Evolutionary conservation across 163 green algal species (phyloP).

Genomic region (Scenedesmus sp.): DNA sequence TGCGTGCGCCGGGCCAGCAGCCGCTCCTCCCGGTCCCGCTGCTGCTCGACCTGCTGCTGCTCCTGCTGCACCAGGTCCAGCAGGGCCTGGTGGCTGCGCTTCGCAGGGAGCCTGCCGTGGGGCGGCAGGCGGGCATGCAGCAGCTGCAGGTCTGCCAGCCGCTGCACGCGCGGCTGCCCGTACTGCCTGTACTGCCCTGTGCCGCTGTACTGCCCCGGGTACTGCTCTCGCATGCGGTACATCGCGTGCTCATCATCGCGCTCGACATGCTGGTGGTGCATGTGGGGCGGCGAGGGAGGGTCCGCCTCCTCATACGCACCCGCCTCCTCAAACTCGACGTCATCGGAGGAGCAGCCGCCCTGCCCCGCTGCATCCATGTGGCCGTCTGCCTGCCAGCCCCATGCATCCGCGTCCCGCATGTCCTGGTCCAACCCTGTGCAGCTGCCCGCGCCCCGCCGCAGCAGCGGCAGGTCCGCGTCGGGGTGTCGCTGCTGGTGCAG

Average conservation of each 20-base stretch:
- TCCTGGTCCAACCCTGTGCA: neutral
- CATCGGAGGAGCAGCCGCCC: neutral
- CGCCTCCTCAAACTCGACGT: neutral
- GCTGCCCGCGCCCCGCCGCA: neutral
- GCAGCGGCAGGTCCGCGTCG: neutral
- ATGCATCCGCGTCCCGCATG: neutral
- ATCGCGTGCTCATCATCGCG: neutral
- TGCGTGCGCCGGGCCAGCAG: neutral
- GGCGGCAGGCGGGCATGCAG: neutral
- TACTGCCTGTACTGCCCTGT: neutral
- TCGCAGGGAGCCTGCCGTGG: neutral
- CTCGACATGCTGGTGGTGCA: neutral
- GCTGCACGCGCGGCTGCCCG: neutral
- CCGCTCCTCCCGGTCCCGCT: neutral
- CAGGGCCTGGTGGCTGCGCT: slow-evolving; percentile 4
- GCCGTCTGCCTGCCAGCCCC: neutral
- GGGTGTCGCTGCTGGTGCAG: neutral
- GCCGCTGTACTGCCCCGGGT: slow-evolving; percentile 5
- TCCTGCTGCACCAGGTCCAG: neutral
- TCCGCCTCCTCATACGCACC: neutral
- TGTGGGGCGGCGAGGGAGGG: neutral
- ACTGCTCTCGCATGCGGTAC: neutral
- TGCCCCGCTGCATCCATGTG: neutral
- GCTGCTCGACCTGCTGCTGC: neutral
- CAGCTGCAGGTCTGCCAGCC: slow-evolving; percentile 7